Conservation (phyloP, 192 early-diverging fungal genomes). For the Phycomyces nitens region DNA sequence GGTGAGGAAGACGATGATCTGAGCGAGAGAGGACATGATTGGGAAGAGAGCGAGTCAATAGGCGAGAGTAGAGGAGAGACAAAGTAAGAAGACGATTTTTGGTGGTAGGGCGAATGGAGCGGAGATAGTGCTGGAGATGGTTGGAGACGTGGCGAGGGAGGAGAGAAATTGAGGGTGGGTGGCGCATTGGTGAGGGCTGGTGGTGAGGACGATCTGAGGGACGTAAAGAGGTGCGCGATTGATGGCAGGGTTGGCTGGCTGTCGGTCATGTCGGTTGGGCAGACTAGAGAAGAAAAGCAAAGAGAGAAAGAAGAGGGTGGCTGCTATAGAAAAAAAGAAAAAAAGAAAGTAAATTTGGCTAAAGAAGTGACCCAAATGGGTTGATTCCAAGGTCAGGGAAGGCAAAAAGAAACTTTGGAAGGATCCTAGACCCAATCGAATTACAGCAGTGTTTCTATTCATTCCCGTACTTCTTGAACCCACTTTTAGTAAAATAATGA, state of each 20-base stretch:
- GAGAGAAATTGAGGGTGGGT: neutral
- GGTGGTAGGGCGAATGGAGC: neutral
- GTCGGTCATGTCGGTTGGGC: neutral
- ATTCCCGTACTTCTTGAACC: slow-evolving; percentile 17
- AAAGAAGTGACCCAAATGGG: slow-evolving; percentile 2
- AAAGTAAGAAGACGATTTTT: neutral
- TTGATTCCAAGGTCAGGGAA: slow-evolving; percentile 1
- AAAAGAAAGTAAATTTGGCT: slow-evolving; percentile 4
- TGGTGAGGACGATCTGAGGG: neutral
- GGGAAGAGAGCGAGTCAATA: slow-evolving; percentile 6
- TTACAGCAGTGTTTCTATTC: neutral
- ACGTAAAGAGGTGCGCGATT: slow-evolving; percentile 10
- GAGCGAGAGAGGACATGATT: slow-evolving; percentile 1
- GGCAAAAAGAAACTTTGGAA: slow-evolving; percentile 18
- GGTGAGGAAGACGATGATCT: slow-evolving; percentile 4
- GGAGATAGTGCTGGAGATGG: slow-evolving; percentile 3
- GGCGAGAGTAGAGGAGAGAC: slow-evolving; percentile 18
- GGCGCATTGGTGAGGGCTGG: neutral
- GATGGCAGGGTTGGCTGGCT: neutral
- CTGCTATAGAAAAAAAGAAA: slow-evolving; percentile 4
- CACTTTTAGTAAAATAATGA: slow-evolving; percentile 2
- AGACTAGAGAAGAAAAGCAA: slow-evolving; percentile 7
- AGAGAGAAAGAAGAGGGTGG: neutral
- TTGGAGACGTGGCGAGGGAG: neutral
- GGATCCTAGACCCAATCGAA: slow-evolving; percentile 12